phyloP scores from a whole-genome alignment of 1,139 yeast genomes.

The Yamadazyma buinensis region DNA sequence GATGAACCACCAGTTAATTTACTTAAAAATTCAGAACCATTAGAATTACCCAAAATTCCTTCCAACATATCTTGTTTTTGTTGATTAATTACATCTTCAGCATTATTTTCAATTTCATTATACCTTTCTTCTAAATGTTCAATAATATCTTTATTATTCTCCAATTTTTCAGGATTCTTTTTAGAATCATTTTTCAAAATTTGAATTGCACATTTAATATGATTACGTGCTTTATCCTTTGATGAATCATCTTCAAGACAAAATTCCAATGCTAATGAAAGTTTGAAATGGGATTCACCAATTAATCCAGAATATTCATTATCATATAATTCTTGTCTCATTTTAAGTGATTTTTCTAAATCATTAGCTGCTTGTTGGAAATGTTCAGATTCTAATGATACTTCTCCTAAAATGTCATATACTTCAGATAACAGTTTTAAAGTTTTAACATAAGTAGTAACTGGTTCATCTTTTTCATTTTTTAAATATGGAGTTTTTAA shows the following conservation, averaged over 20 bases:
- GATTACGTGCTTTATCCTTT: constrained; percentile 51
- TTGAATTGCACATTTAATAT: constrained; percentile 58
- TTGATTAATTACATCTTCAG: constrained; percentile 46
- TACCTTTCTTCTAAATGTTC: constrained; percentile 50
- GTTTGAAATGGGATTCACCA: constrained; percentile 79
- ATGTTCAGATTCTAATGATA: constrained; percentile 81
- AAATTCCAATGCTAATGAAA: constrained; percentile 77
- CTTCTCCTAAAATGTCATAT: constrained; percentile 82
- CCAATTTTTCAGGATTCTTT: constrained; percentile 25
- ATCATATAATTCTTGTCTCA: constrained; percentile 52
- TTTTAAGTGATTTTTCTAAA: constrained; percentile 50
- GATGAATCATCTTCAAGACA: constrained; percentile 50
- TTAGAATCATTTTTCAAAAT: constrained; percentile 47
- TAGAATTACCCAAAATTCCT: constrained; percentile 57
- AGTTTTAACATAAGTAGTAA: constrained; percentile 30
- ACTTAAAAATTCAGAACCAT: constrained; percentile 11
- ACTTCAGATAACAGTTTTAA: constrained; percentile 66
- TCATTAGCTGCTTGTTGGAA: constrained; percentile 74
- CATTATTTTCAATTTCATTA: constrained; percentile 53
- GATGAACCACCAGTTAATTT: constrained; percentile 3
- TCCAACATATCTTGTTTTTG: constrained; percentile 59
- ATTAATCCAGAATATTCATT: constrained; percentile 53
- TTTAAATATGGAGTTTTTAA: constrained; percentile 30
- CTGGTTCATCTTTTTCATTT: constrained; percentile 29
- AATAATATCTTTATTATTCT: constrained; percentile 48